phyloP scores from a whole-genome alignment of 495 filamentous ascomycete genomes.

The Daldinia bambusicola region DNA sequence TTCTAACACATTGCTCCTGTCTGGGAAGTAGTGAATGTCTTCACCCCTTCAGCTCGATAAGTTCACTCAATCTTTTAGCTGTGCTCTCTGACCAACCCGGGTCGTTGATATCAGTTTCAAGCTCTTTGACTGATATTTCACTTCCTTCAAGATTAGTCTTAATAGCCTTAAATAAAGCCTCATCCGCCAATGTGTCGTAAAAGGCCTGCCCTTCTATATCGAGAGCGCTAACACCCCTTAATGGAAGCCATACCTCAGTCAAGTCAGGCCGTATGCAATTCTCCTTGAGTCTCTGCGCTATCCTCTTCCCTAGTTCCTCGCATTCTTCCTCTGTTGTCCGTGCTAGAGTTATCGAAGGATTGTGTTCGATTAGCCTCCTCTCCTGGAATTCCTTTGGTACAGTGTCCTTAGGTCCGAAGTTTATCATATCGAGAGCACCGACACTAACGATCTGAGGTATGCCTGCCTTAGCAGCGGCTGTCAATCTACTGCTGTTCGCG shows the following conservation, averaged over 20 bases:
- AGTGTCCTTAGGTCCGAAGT: conserved; percentile 67
- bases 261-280: conserved; percentile 47
- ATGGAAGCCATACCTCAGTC: conserved; percentile 67
- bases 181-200: conserved; percentile 51
- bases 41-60: conserved; percentile 25
- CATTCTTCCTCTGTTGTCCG: conserved; percentile 67
- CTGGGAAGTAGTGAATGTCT: neutral
- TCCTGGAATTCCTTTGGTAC: conserved; percentile 61
- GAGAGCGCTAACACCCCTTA: conserved; percentile 58
- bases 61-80: conserved; percentile 37
- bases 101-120: conserved; percentile 55
- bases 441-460: conserved; percentile 71
- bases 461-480: conserved; percentile 60
- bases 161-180: conserved; percentile 56
- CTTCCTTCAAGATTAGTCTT: conserved; percentile 49
- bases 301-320: conserved; percentile 59
- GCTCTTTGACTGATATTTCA: conserved; percentile 50
- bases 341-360: conserved; percentile 72
- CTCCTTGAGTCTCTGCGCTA: conserved; percentile 62
- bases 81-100: conserved; percentile 54
- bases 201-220: conserved; percentile 49
- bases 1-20: neutral
- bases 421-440: conserved; percentile 75
- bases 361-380: conserved; percentile 69
- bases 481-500: conserved; percentile 64